Evolutionary conservation across 768 basidiomycete species (phyloP), one percentile per base, ranked within the genome.

Genomic region (Rhizopogon rudus): DNA sequence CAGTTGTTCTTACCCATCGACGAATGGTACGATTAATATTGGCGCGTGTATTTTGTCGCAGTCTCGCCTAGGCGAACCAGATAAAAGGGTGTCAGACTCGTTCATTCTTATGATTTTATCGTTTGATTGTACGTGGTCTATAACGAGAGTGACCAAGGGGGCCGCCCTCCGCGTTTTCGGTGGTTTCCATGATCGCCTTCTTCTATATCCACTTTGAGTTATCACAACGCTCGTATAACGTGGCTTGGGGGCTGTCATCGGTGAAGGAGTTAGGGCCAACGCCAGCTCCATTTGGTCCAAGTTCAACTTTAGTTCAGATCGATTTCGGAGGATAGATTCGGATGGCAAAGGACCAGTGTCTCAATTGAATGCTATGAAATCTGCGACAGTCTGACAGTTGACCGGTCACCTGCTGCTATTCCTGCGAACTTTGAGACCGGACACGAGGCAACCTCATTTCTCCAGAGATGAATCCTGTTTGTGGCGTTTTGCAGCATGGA

Each of bases 371-470:
- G 35, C 17, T 14, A 12, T 13, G 9, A 20, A 28, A 31, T 45
- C 44, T 28, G 17, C 17, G 17, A 17, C 22, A 22, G 20, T 20
- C 46, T 48, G 46, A 8, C 46, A 35, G 12, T 33, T 8, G 12
- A 12, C 31, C 31, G 13, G 46, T 48, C 46, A 48, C 46, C 46
- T 28, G 22, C 43, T 44, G 13, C 52, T 49, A 16, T 45, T 54
- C 57, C 39, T 51, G 50, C 51, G 28, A 55, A 55, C 31, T 60
- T 54, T 35, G 51, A 52, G 46, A 25, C 25, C 4, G 4, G 25
- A 29, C 43, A 69, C 65, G 67, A 65, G 69, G 67, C 10, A 52
- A 22, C 67, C 67, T 65, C 67, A 56, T 69, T 68, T 33, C 56
- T 45, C 25, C 44, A 42, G 28, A 43, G 31, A 57, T 68, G 44